Evolutionary conservation across 805 yeast species (phyloP), one percentile per base, ranked within the genome.

Genomic region (Torulaspora gathmanii): DNA sequence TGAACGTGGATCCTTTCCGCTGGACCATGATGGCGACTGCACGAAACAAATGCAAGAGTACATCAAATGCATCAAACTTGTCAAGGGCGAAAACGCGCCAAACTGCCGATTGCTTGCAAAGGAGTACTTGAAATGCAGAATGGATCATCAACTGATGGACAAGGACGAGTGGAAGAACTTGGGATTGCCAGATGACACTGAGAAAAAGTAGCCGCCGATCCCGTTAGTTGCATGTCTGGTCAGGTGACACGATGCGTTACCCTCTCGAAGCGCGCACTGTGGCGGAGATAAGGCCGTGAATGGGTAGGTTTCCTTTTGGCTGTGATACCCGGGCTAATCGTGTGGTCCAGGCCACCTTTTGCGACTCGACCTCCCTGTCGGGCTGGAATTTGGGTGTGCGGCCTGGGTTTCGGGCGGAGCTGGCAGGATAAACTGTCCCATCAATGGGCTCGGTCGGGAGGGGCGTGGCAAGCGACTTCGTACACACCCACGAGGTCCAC

Each of bases 1-100:
- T 2, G 96, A 91, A 53, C 71, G 96, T 54, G 99, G 99, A 0
- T 87, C 98, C 0, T 91, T 91, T 65, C 99, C 98, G 0, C 70
- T 91, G 36, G 99, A 91, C 60, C 99, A 91, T 60, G 82, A 78
- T 48, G 77, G 76, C 6, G 98, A 93, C 52, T 91, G 98, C 61
- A 78, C 80, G 17, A 71, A 72, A 17, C 77, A 79, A 46, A 93
- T 90, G 93, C 62, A 73, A 35, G 77, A 77, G 37, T 91, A 91
- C 61, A 69, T 91, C 51, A 69, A 79, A 37, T 91, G 99, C 67
- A 69, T 91, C 66, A 82, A 84, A 60, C 69, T 80, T 26, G 87
- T 89, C 12, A 75, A 74, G 45, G 91, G 91, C 47, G 81, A 82
- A 54, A 89, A 91, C 64, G 91, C 97, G 3, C 85, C 89, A n/a